These are phyloP conservation scores for Picochlorum sp. DNA, from an alignment of 139 green algal species.

Conservation along the genomic window DNA sequence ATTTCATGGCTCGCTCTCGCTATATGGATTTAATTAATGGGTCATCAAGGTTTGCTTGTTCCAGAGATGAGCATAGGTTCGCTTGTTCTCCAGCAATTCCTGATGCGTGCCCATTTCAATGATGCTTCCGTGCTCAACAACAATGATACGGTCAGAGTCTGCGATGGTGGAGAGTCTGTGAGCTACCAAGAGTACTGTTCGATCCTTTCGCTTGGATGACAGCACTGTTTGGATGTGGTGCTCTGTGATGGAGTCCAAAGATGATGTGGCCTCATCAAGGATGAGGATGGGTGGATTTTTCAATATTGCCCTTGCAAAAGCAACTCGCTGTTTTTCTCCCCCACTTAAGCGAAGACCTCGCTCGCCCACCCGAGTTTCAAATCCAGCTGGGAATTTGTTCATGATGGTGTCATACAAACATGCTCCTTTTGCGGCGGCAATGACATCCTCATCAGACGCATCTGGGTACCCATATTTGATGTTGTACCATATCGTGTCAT, in stretches of 20 bases:
- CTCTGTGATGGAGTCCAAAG: constrained; percentile 66
- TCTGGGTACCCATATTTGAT: constrained; percentile 56
- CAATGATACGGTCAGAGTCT: constrained; percentile 36
- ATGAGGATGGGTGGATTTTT: constrained; percentile 59
- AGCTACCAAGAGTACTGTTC: constrained; percentile 41
- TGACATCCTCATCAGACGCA: constrained; percentile 36
- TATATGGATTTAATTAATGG: too few species aligned
- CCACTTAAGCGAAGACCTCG: constrained; percentile 39
- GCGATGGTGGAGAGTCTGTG: constrained; percentile 56
- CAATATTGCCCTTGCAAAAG: constrained; percentile 75
- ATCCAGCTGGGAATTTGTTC: constrained; percentile 45
- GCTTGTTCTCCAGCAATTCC: constrained; percentile 16
- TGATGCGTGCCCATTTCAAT: constrained; percentile 11
- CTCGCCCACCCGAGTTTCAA: constrained; percentile 33
- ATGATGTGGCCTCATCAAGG: constrained; percentile 79
- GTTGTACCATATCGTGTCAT: constrained; percentile 89
- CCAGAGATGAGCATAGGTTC: constrained; percentile 72
- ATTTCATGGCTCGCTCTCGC: too few species aligned
- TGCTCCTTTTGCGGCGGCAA: constrained; percentile 39
- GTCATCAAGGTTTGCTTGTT: constrained; percentile 33
- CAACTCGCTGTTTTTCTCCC: constrained; percentile 81
- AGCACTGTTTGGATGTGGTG: constrained; percentile 39
- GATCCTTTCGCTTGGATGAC: constrained; percentile 22
- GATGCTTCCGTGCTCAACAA: constrained; percentile 1
- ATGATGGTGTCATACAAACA: constrained; percentile 81